phyloP scores from a whole-genome alignment of 2,329 filamentous ascomycete species.

The Aureobasidium sp. region DNA sequence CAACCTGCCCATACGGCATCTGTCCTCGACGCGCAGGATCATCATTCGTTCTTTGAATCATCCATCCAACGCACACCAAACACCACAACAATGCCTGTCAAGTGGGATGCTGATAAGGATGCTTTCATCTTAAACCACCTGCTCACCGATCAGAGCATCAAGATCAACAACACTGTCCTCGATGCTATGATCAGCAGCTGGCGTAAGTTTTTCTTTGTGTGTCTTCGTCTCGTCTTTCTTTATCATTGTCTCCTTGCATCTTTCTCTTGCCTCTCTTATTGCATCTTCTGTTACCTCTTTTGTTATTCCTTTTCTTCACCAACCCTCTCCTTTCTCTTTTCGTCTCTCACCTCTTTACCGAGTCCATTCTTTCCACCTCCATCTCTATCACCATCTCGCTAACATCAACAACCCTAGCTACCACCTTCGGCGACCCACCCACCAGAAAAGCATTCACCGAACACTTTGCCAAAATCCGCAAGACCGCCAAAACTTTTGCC shows the following conservation, averaged over 20 bases:
- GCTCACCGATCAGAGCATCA: slow-evolving; percentile 9
- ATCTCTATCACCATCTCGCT: background rate
- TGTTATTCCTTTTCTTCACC: background rate
- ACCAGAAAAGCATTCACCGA: slow-evolving; percentile 18
- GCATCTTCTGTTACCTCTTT: background rate
- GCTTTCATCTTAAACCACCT: slow-evolving; percentile 16
- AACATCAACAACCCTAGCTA: slow-evolving; percentile 6
- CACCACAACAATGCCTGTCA: slow-evolving; percentile 17
- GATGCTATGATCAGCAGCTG: slow-evolving; percentile 13
- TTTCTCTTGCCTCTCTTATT: background rate
- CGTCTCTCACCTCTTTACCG: background rate
- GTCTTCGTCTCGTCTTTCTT: background rate
- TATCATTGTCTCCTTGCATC: background rate
- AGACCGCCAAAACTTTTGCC: background rate
- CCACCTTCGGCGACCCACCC: slow-evolving; percentile 11
- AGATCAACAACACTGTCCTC: background rate
- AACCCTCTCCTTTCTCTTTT: background rate
- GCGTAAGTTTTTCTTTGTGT: slow-evolving; percentile 15
- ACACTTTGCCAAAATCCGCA: slow-evolving; percentile 19
- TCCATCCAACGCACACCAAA: background rate
- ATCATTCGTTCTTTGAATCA: background rate
- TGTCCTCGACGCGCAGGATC: background rate
- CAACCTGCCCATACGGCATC: too few relatives aligned
- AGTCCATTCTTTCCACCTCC: background rate
- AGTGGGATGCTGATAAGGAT: slow-evolving; percentile 18